Evolutionary conservation across 805 yeast genomes (phyloP), one percentile per base, ranked within the genome.

Genomic region (Citeromyces matritensis): DNA sequence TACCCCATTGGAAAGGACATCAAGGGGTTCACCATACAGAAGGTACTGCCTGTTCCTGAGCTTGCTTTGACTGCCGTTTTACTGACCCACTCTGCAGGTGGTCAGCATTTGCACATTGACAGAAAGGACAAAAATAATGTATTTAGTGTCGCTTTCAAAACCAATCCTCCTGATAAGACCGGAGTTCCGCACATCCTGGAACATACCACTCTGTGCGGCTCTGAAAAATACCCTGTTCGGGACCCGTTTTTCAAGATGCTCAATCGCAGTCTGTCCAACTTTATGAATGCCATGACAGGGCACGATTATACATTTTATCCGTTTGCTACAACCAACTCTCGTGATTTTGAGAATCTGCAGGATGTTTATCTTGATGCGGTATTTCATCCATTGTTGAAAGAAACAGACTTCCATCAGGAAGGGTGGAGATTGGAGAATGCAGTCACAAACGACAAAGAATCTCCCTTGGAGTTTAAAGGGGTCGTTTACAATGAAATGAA

Each of bases 221-320:
- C 96, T 1, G 62, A 68, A 35, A 80, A 78, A 47, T 91, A 73
- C 51, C 96, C 96, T 3, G 95, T 91, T 2, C 63, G 96, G 41
- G 98, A 91, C 54, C 98, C 98, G 2, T 91, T 91, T 53, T 91
- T 91, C 68, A 88, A 88, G 51, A 91, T 91, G 98, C 62, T 88
- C 36, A 88, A 85, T 51, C 59, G 96, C 39, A 84, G 96, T n/a
- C 58, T 91, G 44, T 75, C 95, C 23, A 91, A 84, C 50, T 91
- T 85, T 54, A 91, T 91, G 98, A 91, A 91, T 50, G 98, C 98
- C 6, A 83, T 91, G 95, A 91, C 98, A 0, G 98, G 94, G 14
- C 86, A 81, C 43, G 97, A 91, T 53, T 86, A 85, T 48, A 91
- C 98, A 0, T 86, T 74, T 52, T 91, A 81, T 45, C 98, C 98